A percentile compares a stretch with the other conserved stretches of the same genome.
phyloP scores from a whole-genome alignment of 2,329 filamentous ascomycete genomes.

The Dendryphion nanum region DNA sequence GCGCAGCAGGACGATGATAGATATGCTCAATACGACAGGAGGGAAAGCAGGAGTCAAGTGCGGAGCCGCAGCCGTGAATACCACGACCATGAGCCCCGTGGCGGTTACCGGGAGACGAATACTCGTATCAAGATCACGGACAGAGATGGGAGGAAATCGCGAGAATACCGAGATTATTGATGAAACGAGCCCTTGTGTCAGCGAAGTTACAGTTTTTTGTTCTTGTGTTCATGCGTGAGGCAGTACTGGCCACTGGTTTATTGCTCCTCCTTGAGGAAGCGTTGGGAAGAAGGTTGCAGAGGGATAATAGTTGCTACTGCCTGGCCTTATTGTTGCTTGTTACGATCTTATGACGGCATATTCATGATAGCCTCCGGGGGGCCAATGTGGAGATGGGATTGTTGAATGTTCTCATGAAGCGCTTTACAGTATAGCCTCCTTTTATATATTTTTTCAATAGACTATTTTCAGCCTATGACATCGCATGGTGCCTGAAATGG shows the following conservation, averaged over 20 bases:
- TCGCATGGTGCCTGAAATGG: conserved; percentile 3
- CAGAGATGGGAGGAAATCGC: conserved; percentile 19
- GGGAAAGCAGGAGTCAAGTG: conserved; percentile 17
- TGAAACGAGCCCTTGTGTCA: too few relatives aligned
- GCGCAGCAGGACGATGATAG: conserved; percentile 25
- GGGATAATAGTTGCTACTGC: too few relatives aligned
- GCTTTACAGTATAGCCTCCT: too few relatives aligned
- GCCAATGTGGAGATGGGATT: background rate
- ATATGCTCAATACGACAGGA: conserved; percentile 24
- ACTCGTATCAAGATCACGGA: conserved; percentile 30
- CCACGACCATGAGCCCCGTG: conserved; percentile 23
- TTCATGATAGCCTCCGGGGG: conserved; percentile 3
- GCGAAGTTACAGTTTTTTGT: too few relatives aligned
- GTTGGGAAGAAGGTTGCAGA: too few relatives aligned
- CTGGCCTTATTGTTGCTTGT: too few relatives aligned
- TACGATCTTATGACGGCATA: too few relatives aligned
- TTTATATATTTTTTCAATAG: conserved; percentile 3
- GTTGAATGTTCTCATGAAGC: background rate
- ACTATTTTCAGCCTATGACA: conserved; percentile 4
- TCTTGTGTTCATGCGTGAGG: too few relatives aligned
- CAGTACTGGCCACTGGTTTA: too few relatives aligned
- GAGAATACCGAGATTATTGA: conserved; percentile 25
- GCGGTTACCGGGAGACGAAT: conserved; percentile 27
- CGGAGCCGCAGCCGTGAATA: conserved; percentile 31
- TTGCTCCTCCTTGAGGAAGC: too few relatives aligned